These are phyloP conservation scores for Malassezia slooffiae DNA, from an alignment of 1,284 basidiomycete species.

Conservation along the genomic window DNA sequence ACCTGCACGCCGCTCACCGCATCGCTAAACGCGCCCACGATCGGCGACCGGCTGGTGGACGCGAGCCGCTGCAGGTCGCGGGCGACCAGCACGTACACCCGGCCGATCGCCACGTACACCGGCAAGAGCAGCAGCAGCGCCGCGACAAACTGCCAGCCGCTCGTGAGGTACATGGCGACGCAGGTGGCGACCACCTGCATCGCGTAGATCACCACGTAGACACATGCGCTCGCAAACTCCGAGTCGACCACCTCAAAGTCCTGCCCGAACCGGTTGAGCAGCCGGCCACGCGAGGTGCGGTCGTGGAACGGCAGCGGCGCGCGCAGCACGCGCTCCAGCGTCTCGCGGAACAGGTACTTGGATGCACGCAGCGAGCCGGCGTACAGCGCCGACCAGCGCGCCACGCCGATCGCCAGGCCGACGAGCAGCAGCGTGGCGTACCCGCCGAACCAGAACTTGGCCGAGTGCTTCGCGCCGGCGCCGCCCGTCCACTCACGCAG, in stretches of 20 bases:
- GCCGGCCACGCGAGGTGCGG: conserved; percentile 47
- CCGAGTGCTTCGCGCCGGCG: background rate
- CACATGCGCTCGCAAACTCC: conserved; percentile 24
- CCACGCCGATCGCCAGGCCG: conserved; percentile 41
- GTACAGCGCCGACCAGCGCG: conserved; percentile 13
- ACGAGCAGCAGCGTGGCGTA: conserved; percentile 18
- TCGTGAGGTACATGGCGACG: conserved; percentile 26
- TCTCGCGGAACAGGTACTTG: conserved; percentile 20
- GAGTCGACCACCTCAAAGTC: conserved; percentile 52
- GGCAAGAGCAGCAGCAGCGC: conserved; percentile 47
- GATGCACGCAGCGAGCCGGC: conserved; percentile 19
- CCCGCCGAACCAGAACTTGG: conserved; percentile 11
- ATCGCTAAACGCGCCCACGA: conserved; percentile 46
- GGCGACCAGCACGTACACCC: conserved; percentile 49
- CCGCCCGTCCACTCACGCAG: conserved; percentile 16
- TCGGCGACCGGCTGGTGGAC: conserved; percentile 43
- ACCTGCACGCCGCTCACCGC: conserved; percentile 49
- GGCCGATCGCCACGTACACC: conserved; percentile 49
- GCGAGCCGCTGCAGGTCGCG: conserved; percentile 49
- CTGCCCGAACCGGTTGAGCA: conserved; percentile 51
- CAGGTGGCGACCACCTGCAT: conserved; percentile 46
- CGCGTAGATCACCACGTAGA: conserved; percentile 13
- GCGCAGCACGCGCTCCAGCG: conserved; percentile 26
- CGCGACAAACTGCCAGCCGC: conserved; percentile 47
- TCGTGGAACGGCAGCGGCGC: conserved; percentile 36